Evolutionary conservation across 2,329 filamentous ascomycete genomes (phyloP).

Genomic region (Colletotrichum euphorbiae): DNA sequence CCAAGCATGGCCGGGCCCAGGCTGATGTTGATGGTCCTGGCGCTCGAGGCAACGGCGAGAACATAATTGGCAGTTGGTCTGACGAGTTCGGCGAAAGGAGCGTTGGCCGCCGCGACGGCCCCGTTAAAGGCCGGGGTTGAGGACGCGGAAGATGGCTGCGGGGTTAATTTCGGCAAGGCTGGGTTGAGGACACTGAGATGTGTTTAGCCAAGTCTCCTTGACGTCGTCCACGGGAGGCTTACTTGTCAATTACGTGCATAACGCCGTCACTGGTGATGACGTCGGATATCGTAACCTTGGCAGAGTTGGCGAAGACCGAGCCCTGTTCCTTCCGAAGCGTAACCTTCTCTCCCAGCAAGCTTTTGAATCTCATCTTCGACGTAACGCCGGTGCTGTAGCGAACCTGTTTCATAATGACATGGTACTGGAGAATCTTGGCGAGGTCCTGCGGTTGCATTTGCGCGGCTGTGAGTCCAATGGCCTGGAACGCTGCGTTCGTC

Average conservation of each 20-base stretch:
- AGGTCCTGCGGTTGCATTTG: conserved; percentile 62
- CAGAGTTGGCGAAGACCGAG: conserved; percentile 63
- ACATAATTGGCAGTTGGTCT: conserved; percentile 44
- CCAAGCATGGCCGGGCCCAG: conserved; percentile 42
- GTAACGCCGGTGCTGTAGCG: conserved; percentile 35
- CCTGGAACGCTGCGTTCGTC: conserved; percentile 67
- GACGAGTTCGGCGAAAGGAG: conserved; percentile 68
- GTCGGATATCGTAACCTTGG: conserved; percentile 62
- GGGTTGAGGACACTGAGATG: conserved; percentile 53
- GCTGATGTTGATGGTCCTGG: conserved; percentile 40
- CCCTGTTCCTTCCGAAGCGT: conserved; percentile 54
- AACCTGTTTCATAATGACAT: conserved; percentile 67
- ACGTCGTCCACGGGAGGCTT: conserved; percentile 46
- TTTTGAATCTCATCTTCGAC: conserved; percentile 42
- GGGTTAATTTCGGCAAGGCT: conserved; percentile 44
- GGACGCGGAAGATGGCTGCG: conserved; percentile 51
- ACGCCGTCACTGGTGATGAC: conserved; percentile 68
- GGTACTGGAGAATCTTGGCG: conserved; percentile 69
- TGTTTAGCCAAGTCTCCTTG: conserved; percentile 35
- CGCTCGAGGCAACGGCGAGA: conserved; percentile 39
- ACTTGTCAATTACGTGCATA: conserved; percentile 69
- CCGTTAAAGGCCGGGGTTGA: conserved; percentile 65
- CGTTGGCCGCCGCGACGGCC: conserved; percentile 58
- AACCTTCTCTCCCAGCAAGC: conserved; percentile 50
- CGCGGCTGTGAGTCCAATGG: conserved; percentile 63